A percentile compares a stretch with the other conserved stretches of the same genome.
These are phyloP conservation scores for Pholiota adiposa DNA, from an alignment of 1,284 basidiomycete genomes.

Conservation along the genomic window DNA sequence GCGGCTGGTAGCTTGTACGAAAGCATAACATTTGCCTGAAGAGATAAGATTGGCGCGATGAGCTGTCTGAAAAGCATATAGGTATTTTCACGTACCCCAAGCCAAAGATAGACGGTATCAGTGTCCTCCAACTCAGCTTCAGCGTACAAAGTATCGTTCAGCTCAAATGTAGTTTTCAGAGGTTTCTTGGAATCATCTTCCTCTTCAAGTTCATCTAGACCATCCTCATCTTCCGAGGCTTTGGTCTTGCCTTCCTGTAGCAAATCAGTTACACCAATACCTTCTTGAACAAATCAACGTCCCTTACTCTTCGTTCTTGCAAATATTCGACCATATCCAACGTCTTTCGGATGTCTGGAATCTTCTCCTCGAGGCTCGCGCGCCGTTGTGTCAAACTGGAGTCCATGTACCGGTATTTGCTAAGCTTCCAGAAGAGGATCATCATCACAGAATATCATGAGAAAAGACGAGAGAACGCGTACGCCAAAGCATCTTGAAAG, in stretches of 20 bases:
- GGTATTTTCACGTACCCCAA: conserved; percentile 73
- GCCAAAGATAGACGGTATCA: conserved; percentile 93
- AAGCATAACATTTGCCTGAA: conserved; percentile 96
- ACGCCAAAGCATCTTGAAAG: conserved; percentile 95
- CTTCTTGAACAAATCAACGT: neutral
- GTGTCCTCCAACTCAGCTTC: conserved; percentile 89
- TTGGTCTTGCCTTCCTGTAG: conserved; percentile 64
- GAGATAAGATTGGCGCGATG: neutral
- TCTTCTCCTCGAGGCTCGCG: conserved; percentile 87
- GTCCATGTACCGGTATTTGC: conserved; percentile 99
- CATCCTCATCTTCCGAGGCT: conserved; percentile 48
- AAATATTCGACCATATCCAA: conserved; percentile 89
- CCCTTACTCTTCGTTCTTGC: conserved; percentile 67
- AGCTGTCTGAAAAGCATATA: conserved; percentile 2
- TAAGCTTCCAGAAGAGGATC: conserved; percentile 47
- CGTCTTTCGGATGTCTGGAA: conserved; percentile 96
- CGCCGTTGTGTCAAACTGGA: conserved; percentile 82
- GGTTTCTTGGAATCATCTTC: conserved; percentile 52
- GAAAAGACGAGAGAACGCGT: conserved; percentile 33
- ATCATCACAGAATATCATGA: conserved; percentile 16
- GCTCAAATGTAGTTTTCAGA: conserved; percentile 88
- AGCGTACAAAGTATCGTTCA: conserved; percentile 95
- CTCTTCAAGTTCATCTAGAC: conserved; percentile 49
- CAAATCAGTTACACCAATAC: conserved; percentile 13
- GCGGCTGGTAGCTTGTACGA: conserved; percentile 91